Evolutionary conservation across 2,329 filamentous ascomycete genomes (phyloP).

Genomic region (Cladosporium sp.): DNA sequence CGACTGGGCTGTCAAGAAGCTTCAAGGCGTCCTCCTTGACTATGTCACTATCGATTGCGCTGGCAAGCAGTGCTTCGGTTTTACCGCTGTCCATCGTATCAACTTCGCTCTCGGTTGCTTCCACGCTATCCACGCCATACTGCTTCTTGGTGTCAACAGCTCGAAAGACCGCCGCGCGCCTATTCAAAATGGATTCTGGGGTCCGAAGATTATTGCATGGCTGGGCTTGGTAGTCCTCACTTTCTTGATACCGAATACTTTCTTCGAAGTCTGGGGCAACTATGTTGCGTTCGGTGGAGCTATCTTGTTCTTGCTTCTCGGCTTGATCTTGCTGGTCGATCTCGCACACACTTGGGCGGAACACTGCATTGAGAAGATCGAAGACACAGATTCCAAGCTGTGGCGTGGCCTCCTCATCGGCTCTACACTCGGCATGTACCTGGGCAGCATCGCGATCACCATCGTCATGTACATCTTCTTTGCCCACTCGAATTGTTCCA

Average conservation of each 20-base stretch:
- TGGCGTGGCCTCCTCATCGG: constrained; percentile 89
- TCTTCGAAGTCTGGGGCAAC: constrained; percentile 95
- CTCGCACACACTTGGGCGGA: constrained; percentile 96
- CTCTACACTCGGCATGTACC: constrained; percentile 89
- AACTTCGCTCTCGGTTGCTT: constrained; percentile 96
- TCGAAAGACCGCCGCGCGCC: constrained; percentile 83
- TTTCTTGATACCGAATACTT: constrained; percentile 90
- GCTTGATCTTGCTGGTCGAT: constrained; percentile 87
- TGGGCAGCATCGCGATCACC: constrained; percentile 87
- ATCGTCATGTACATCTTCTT: constrained; percentile 98
- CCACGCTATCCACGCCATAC: constrained; percentile 77
- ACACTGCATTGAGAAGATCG: constrained; percentile 89
- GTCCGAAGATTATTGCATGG: constrained; percentile 91
- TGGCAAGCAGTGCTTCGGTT: constrained; percentile 87
- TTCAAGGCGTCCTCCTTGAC: constrained; percentile 86
- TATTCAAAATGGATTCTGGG: constrained; percentile 98
- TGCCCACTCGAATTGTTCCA: constrained; percentile 71
- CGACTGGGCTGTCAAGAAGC: constrained; percentile 93
- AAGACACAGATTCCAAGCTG: constrained; percentile 74
- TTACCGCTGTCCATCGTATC: constrained; percentile 93
- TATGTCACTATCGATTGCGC: constrained; percentile 90
- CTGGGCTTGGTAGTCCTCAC: constrained; percentile 79
- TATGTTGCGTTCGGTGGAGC: constrained; percentile 85
- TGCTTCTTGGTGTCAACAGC: constrained; percentile 80
- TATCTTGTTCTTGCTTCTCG: constrained; percentile 89